phyloP scores from a whole-genome alignment of 2,329 filamentous ascomycete genomes.

The Scedosporium aurantiacum region DNA sequence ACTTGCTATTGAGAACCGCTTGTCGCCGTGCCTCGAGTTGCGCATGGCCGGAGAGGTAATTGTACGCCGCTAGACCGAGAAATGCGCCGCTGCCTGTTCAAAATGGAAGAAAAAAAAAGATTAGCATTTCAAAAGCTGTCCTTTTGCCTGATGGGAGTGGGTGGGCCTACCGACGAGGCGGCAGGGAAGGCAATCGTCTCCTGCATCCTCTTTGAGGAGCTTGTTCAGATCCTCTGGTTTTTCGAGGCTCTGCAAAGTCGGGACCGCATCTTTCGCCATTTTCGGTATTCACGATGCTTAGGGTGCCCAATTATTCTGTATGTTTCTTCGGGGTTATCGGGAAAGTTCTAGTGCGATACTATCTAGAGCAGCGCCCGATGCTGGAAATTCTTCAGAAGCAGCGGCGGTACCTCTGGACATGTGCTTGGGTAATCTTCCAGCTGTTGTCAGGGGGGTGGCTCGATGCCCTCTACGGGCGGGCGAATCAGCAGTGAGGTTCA shows the following conservation, averaged over 20 bases:
- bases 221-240: slow-evolving; percentile 51
- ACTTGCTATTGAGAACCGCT: slow-evolving; percentile 57
- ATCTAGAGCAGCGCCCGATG: too few species aligned
- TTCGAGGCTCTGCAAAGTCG: slow-evolving; percentile 42
- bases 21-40: slow-evolving; percentile 58
- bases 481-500: neutral
- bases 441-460: neutral
- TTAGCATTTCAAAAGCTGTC: too few species aligned
- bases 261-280: slow-evolving; percentile 17
- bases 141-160: neutral
- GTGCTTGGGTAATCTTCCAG: neutral
- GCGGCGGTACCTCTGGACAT: too few species aligned
- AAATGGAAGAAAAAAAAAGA: too few species aligned
- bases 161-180: slow-evolving; percentile 52
- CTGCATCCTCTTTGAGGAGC: slow-evolving; percentile 43
- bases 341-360: neutral
- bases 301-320: neutral
- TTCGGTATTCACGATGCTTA: neutral
- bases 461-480: neutral
- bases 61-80: slow-evolving; percentile 64
- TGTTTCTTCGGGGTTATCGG: neutral
- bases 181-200: slow-evolving; percentile 61
- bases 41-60: slow-evolving; percentile 61
- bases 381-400: too few species aligned
- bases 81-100: slow-evolving; percentile 60